A percentile compares a stretch with the other conserved stretches of the same genome.
phyloP scores from a whole-genome alignment of 495 filamentous ascomycete genomes.

The Tuber brumale region DNA sequence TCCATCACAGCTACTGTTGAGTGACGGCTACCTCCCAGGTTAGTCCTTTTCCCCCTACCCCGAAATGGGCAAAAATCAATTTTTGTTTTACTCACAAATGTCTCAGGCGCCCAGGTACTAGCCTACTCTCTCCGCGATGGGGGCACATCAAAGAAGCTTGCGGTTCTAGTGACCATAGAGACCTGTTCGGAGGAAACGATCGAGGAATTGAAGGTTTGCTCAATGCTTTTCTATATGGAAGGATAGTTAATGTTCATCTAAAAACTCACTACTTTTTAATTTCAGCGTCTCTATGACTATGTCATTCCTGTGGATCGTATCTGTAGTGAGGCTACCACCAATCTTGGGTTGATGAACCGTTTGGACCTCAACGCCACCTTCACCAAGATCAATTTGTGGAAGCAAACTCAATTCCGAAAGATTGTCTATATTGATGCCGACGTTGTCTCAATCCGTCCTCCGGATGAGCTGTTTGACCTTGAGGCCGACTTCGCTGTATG shows the following conservation, averaged over 20 bases:
- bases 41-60: constrained; percentile 36
- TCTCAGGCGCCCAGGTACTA: constrained; percentile 77
- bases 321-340: constrained; percentile 66
- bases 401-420: constrained; percentile 76
- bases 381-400: constrained; percentile 95
- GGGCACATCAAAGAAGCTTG: constrained; percentile 77
- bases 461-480: constrained; percentile 84
- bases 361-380: constrained; percentile 84
- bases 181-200: constrained; percentile 65
- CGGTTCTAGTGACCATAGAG: constrained; percentile 73
- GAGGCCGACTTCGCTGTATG: constrained; percentile 56
- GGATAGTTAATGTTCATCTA: background rate
- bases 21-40: constrained; percentile 89
- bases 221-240: background rate
- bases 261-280: constrained; percentile 4
- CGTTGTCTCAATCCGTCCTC: constrained; percentile 74
- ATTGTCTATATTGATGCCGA: constrained; percentile 93
- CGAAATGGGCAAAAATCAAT: constrained; percentile 32
- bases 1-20: constrained; percentile 60
- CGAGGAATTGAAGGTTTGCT: constrained; percentile 64
- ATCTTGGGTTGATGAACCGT: constrained; percentile 86
- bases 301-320: constrained; percentile 77
- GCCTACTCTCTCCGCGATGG: constrained; percentile 92
- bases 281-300: constrained; percentile 76
- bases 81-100: constrained; percentile 26